Base-by-base conservation (phyloP, 2,329 filamentous ascomycete genomes). In the Phaeoacremonium minimum region DNA sequence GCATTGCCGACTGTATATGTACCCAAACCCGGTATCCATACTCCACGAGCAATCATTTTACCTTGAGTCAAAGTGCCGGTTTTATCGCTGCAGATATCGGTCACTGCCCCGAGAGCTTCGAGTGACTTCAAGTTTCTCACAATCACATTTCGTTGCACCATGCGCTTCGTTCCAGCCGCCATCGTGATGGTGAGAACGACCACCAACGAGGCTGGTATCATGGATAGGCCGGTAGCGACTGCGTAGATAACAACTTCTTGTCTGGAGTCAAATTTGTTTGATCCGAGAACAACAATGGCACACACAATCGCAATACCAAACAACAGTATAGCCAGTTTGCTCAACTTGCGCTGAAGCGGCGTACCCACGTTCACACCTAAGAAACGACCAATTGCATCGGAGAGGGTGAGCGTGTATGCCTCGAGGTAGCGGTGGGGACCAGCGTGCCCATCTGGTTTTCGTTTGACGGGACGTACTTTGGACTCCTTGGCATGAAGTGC, bases 131-230 rank as follows among this genome's bases (percentile, higher is more conserved):
- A 56, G 44, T 76, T 75, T 20, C 75, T 68, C 32, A 79, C 73
- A 41, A 80, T 73, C 31, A 79, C 74, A 48, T 79, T 58, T 33
- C 69, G 58, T 46, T 71, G 55, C 3, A 47, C 49, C 51, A 56
- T 55, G 6, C 49, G 43, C 41, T 50, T 77, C 5, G 75, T 77
- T 4, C 75, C 77, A 19, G 74, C 75, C 11, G 77, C 73, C 66
- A 84, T 81, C 4, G 80, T 83, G 36, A 84, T 83, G 3, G 80
- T 84, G 18, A 84, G 58, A 4, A 83, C 79, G 5, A 80, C 77
- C 20, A 83, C 76, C 30, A 84, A 61, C 26, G 73, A 75, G 4
- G 75, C 77, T 1, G 77, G 77, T 47, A 82, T 78, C 73, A 80
- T 80, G 19, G 69, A 73, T 14, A 81, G 56, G 15, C 71, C 72